Conservation (phyloP, 129 eudicot genomes). For the Tagetes patula region DNA sequence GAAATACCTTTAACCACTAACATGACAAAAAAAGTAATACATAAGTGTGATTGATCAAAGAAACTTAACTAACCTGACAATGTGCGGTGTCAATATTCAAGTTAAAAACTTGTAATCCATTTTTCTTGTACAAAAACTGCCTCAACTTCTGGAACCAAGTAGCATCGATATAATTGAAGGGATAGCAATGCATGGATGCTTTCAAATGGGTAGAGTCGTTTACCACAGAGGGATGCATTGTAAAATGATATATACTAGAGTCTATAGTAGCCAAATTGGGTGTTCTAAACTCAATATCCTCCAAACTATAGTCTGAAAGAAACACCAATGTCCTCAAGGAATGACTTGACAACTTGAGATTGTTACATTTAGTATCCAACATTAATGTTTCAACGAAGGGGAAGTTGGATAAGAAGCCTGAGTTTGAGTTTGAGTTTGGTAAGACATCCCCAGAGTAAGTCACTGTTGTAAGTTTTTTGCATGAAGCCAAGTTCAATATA, state of each 20-base stretch:
- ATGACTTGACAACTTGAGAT: conserved; percentile 8
- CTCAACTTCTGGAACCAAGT: conserved; percentile 1
- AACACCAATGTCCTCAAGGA: not conserved
- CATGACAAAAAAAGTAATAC: not conserved
- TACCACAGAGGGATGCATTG: too few relatives aligned
- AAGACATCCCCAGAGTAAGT: not conserved
- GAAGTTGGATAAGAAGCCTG: conserved; percentile 1
- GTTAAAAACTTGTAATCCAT: not conserved
- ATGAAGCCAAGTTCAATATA: not conserved
- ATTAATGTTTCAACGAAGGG: not conserved
- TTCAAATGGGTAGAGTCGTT: not conserved
- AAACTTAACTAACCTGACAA: not conserved
- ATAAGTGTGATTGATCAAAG: not conserved
- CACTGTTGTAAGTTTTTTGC: not conserved
- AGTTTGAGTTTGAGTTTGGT: not conserved
- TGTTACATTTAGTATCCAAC: not conserved
- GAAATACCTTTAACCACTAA: too few relatives aligned
- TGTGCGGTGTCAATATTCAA: not conserved
- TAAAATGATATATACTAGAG: too few relatives aligned
- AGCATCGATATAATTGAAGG: not conserved
- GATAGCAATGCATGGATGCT: not conserved
- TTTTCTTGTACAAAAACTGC: not conserved
- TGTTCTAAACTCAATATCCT: not conserved
- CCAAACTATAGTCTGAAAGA: not conserved
- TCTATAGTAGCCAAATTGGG: not conserved